A percentile compares a stretch with the other conserved stretches of the same genome.
These are phyloP conservation scores for Asterophora lycoperdoides DNA, from an alignment of 768 basidiomycete species.

Conservation along the genomic window DNA sequence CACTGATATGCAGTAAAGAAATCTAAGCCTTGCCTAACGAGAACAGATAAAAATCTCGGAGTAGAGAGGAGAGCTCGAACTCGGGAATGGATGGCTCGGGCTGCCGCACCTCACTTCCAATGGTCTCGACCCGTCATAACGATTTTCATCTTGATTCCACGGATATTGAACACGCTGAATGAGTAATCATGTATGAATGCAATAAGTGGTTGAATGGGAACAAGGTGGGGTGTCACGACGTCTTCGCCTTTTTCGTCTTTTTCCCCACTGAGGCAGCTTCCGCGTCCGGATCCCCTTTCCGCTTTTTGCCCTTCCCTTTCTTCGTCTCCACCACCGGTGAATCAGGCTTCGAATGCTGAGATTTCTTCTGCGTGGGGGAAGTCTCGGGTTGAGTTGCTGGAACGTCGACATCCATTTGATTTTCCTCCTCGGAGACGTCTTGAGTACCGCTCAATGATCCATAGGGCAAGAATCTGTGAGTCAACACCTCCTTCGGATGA, in stretches of 20 bases:
- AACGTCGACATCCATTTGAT: conserved; percentile 19
- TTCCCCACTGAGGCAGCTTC: conserved; percentile 27
- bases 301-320: conserved; percentile 44
- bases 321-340: conserved; percentile 19
- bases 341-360: conserved; percentile 10
- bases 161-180: background rate
- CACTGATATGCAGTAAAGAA: too few species aligned
- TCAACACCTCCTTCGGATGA: conserved; percentile 59
- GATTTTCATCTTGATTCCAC: too few species aligned
- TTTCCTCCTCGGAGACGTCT: conserved; percentile 19
- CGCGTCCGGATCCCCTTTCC: conserved; percentile 33
- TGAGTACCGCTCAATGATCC: conserved; percentile 38
- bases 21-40: too few species aligned
- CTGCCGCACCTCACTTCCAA: too few species aligned
- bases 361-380: conserved; percentile 9
- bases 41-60: too few species aligned
- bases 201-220: background rate
- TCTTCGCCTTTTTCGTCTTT: conserved; percentile 48
- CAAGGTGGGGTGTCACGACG: conserved; percentile 8
- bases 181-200: too few species aligned
- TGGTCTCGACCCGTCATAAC: too few species aligned
- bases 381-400: background rate
- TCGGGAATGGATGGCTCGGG: too few species aligned
- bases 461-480: conserved; percentile 59
- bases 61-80: too few species aligned